These are phyloP conservation scores for Populus davidiana DNA, from an alignment of 345 rosid species.

Conservation along the genomic window DNA sequence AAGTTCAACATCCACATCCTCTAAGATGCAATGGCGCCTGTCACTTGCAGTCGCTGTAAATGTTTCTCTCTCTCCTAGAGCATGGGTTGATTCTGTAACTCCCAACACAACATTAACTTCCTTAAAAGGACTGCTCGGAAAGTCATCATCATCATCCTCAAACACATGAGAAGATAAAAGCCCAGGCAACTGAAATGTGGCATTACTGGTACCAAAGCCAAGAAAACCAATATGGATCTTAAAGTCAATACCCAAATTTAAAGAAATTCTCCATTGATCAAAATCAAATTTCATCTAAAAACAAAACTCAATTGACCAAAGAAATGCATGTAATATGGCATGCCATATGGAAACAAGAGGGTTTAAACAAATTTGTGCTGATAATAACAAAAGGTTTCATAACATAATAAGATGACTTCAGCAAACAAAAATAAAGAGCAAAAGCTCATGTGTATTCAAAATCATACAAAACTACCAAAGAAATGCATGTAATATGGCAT, in stretches of 20 bases:
- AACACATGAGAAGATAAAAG: conserved; percentile 56
- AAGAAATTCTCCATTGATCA: background rate
- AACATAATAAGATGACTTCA: background rate
- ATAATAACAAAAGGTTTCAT: background rate
- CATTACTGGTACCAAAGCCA: conserved; percentile 55
- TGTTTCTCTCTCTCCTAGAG: conserved; percentile 47
- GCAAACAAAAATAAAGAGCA: background rate
- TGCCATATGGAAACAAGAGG: background rate
- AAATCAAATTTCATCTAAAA: background rate
- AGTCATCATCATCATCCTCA: conserved; percentile 56
- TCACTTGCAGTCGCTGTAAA: conserved; percentile 45
- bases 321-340: background rate
- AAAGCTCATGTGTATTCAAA: background rate
- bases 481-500: background rate
- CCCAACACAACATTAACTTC: conserved; percentile 37
- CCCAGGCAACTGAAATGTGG: conserved; percentile 81
- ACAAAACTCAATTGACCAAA: background rate
- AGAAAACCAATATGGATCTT: conserved; percentile 12
- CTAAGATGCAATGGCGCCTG: conserved; percentile 65
- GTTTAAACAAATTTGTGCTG: background rate
- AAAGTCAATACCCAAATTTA: conserved; percentile 6
- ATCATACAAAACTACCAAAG: background rate
- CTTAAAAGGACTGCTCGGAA: conserved; percentile 40
- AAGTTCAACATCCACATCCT: conserved; percentile 80
- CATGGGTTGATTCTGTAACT: conserved; percentile 35